These are phyloP conservation scores for Trichomonas tenax DNA, from an alignment of 208 protist species.

Conservation along the genomic window DNA sequence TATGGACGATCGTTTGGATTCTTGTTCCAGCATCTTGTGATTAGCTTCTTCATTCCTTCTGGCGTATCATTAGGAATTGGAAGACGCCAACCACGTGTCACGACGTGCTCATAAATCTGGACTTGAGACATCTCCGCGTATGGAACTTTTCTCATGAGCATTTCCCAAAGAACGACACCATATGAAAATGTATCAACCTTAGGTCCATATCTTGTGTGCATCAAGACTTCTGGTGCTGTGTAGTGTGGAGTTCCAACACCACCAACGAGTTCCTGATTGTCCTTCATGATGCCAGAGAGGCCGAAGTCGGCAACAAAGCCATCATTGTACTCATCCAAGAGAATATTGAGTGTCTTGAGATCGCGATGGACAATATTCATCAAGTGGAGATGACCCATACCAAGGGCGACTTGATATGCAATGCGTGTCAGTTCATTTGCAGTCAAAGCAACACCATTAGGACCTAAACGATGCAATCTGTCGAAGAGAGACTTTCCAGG, in stretches of 20 bases:
- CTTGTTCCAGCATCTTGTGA: neutral
- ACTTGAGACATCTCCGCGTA: neutral
- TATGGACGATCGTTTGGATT: neutral
- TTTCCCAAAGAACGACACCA: neutral
- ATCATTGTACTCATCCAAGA: neutral
- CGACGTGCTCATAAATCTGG: neutral
- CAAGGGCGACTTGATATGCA: neutral
- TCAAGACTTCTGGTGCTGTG: constrained; percentile 18
- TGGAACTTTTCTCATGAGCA: neutral
- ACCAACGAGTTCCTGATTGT: neutral
- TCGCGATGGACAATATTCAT: neutral
- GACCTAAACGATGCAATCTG: neutral
- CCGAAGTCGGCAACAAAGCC: neutral
- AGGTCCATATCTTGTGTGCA: neutral
- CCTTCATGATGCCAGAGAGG: neutral
- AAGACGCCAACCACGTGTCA: neutral
- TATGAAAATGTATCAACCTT: neutral
- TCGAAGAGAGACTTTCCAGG: neutral
- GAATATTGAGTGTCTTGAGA: neutral
- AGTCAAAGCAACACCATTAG: neutral
- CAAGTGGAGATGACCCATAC: neutral
- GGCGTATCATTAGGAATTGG: neutral
- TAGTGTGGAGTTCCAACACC: constrained; percentile 20
- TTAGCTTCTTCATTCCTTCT: neutral
- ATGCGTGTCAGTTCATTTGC: neutral